Percentiles rank a stretch among this genome's conserved stretches.
phyloP scores from a whole-genome alignment of 306 rosid species.

The Ormosia emarginata region DNA sequence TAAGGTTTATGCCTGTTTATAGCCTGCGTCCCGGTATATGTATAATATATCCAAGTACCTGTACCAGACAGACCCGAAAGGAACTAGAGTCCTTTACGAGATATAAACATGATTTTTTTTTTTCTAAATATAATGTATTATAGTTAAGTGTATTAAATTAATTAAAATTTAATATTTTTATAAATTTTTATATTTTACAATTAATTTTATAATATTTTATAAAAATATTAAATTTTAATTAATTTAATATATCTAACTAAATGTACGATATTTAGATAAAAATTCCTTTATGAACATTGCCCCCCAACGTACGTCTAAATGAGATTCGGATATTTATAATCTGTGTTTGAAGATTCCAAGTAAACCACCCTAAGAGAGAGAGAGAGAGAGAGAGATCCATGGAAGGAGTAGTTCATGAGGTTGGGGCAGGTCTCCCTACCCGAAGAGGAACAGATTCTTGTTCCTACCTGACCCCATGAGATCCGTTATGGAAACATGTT shows the following conservation, averaged over 20 bases:
- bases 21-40: not conserved
- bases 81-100: slow-evolving; percentile 34
- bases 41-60: slow-evolving; percentile 5
- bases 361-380: slow-evolving; percentile 38
- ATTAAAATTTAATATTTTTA: too few species aligned
- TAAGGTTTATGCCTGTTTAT: slow-evolving; percentile 10
- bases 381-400: slow-evolving; percentile 33
- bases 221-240: too few species aligned
- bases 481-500: slow-evolving; percentile 23
- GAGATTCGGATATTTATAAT: slow-evolving; percentile 7
- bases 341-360: slow-evolving; percentile 41
- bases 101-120: too few species aligned
- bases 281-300: too few species aligned
- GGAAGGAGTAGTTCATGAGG: slow-evolving; percentile 50
- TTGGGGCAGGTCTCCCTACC: slow-evolving; percentile 66
- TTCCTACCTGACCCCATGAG: slow-evolving; percentile 39
- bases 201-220: too few species aligned
- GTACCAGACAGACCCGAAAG: slow-evolving; percentile 12
- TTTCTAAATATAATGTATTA: too few species aligned
- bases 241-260: too few species aligned
- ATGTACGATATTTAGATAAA: too few species aligned
- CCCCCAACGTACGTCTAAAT: not conserved
- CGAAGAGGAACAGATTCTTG: slow-evolving; percentile 44
- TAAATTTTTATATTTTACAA: too few species aligned
- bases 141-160: too few species aligned